Conservation (phyloP, 176 grass and related monocot genomes). For the Eleusine indica region DNA sequence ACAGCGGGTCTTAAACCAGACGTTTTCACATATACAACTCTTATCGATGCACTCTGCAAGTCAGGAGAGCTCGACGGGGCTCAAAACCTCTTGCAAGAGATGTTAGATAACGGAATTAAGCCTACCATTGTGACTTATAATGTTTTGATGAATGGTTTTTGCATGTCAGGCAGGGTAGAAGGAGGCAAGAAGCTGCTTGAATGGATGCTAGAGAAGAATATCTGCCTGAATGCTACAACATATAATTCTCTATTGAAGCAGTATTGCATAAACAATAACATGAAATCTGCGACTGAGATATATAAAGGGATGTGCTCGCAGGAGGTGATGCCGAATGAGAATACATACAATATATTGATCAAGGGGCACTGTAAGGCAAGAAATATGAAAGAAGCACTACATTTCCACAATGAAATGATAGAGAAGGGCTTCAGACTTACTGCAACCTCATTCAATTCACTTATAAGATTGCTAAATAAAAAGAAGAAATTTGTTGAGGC, state of each 20-base stretch:
- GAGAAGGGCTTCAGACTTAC: conserved; percentile 74
- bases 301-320: conserved; percentile 70
- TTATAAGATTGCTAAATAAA: conserved; percentile 80
- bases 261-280: conserved; percentile 75
- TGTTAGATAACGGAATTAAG: conserved; percentile 92
- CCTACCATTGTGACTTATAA: conserved; percentile 92
- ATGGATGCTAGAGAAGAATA: conserved; percentile 84
- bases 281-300: conserved; percentile 79
- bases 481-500: conserved; percentile 86
- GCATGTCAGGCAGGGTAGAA: conserved; percentile 75
- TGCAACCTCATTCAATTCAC: conserved; percentile 64
- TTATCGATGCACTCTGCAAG: conserved; percentile 88
- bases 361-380: conserved; percentile 85
- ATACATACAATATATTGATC: conserved; percentile 94
- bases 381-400: conserved; percentile 88
- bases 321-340: conserved; percentile 64
- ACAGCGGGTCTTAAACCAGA: conserved; percentile 60
- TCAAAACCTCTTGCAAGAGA: conserved; percentile 70
- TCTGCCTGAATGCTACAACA: conserved; percentile 62
- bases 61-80: conserved; percentile 71
- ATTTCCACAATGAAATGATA: conserved; percentile 83
- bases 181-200: conserved; percentile 76
- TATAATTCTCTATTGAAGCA: conserved; percentile 95
- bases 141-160: conserved; percentile 96
- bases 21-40: conserved; percentile 89